phyloP scores from a whole-genome alignment of 202 grass and related monocot genomes.

The Saccharum hybrid region DNA sequence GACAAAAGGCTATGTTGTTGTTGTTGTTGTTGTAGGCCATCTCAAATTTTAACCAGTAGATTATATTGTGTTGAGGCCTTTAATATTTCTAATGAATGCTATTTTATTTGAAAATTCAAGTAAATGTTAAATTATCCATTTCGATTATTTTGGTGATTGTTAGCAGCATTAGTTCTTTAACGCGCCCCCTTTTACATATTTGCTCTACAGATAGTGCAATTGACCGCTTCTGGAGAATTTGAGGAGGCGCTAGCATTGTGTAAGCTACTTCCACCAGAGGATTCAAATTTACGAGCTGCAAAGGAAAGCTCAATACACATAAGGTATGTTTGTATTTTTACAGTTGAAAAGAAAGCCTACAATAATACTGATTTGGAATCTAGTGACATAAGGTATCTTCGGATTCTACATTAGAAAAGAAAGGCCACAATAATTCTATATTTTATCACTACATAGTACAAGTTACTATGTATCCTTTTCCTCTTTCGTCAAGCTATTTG shows the following conservation, averaged over 20 bases:
- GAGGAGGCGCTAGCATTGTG: conserved; percentile 94
- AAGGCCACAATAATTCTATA: conserved; percentile 8
- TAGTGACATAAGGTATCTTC: conserved; percentile 61
- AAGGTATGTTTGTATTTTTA: conserved; percentile 61
- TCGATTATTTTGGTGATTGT: conserved; percentile 19
- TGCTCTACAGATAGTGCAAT: conserved; percentile 88
- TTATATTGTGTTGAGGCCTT: conserved; percentile 26
- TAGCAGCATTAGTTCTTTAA: too few relatives aligned
- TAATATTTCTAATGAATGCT: not conserved
- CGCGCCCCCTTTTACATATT: not conserved
- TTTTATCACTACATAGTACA: conserved; percentile 27
- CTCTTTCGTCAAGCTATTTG: conserved; percentile 27
- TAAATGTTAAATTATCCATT: conserved; percentile 24
- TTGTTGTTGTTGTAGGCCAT: too few relatives aligned
- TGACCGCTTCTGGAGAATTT: conserved; percentile 98
- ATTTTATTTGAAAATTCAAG: conserved; percentile 9
- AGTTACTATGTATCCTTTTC: conserved; percentile 17
- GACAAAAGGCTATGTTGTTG: too few relatives aligned
- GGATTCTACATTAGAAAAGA: conserved; percentile 6
- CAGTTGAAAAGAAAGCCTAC: conserved; percentile 13
- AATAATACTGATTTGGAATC: conserved; percentile 16
- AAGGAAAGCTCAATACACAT: conserved; percentile 99
- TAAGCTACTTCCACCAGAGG: conserved; percentile 96
- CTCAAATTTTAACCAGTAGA: conserved; percentile 13
- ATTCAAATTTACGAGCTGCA: conserved; percentile 89